Base-by-base conservation (phyloP, 495 filamentous ascomycete species). In the Aspergillus diversus region DNA sequence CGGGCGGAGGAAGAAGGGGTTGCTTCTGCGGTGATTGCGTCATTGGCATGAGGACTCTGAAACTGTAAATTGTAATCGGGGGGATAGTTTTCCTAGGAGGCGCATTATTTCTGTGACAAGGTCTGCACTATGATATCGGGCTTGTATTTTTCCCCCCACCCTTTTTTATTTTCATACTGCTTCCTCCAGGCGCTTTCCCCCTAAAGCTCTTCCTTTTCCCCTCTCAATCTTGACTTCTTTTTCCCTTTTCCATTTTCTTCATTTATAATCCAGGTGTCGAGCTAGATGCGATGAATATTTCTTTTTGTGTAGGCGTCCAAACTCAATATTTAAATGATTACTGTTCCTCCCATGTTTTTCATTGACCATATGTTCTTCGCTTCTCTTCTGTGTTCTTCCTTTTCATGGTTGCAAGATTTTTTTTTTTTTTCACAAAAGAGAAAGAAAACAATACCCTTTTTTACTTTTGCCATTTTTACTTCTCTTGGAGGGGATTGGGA, bases 1-100 rank as follows among this genome's bases (percentile, higher is more conserved):
- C 84, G 95, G 67, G 88, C 88, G 66, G 96, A 99, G 74, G 95
- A 98, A 79, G 92, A 94, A 72, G 91, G 92, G 55, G 87, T 99
- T 65, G 94, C 94, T 51, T 83, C 87, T 57, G 81, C 94, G 70
- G 84, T 98, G 59, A 85, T 97, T 71, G 92, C 84, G 60, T 92
- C 89, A 67, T 89, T 98, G 72, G 87, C 90, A 75, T 97, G 87
- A 78, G 68, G 61, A 17, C 9, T 72, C 54, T 46, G 8, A 33
- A 61, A 31, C 34, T 64, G 64, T 67, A 71, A 72, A 66, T 68
- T 69, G 69, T 76, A 67, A 67, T 71, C 21, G 21, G 66, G 63
- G 62, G 70, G 64, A 54, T 60, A 64, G 27, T 12, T 69, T 57
- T 66, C 54, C 54, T 63, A 55, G 66, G 59, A 54, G 59, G 69